Evolutionary conservation across 176 grass and related monocot genomes (phyloP), one percentile per base, ranked within the genome.

Genomic region (Bonia amplexicaulis): DNA sequence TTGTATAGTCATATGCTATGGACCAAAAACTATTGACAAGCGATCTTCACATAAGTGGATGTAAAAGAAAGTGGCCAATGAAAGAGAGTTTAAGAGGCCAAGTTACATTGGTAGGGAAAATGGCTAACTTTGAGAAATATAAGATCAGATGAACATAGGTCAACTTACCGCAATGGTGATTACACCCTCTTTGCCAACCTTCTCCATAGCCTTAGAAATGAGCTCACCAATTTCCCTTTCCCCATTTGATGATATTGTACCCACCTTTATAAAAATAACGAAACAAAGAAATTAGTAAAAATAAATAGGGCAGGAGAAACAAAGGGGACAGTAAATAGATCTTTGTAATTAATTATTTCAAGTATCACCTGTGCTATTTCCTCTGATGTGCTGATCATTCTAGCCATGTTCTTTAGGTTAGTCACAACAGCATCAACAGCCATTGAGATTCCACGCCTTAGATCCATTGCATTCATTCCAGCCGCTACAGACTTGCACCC

Each of bases 131-230:
- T 63, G 71, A 35, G 3, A 85, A n/a, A 49, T 19, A 71, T 29
- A 82, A 40, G 16, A 23, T 27, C 15, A 74, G 16, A 33, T 26
- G 55, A 62, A 51, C 31, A 57, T 12, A 51, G 22, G 17, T 57
- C 14, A 80, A 89, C 96, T 90, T 92, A 98, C 96, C 23, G 89
- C 85, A 81, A 98, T 95, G 31, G 96, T 98, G 63, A 98, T 98
- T 29, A 98, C 96, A 69, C 96, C 96, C 86, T 98, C 96, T 87
- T 93, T 98, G 27, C 96, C 96, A 81, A 98, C 96, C 90, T 95
- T 98, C 91, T 93, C 96, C 96, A 98, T 98, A 84, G 96, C 96
- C 88, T 98, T 95, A 46, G 96, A 91, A 85, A 98, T 98, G 41
- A 98, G 88, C 58, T 98, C 96, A 60, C 96, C 96, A 60, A 98